Evolutionary conservation across 306 rosid genomes (phyloP).

Genomic region (Trichosanthes cucumerina): DNA sequence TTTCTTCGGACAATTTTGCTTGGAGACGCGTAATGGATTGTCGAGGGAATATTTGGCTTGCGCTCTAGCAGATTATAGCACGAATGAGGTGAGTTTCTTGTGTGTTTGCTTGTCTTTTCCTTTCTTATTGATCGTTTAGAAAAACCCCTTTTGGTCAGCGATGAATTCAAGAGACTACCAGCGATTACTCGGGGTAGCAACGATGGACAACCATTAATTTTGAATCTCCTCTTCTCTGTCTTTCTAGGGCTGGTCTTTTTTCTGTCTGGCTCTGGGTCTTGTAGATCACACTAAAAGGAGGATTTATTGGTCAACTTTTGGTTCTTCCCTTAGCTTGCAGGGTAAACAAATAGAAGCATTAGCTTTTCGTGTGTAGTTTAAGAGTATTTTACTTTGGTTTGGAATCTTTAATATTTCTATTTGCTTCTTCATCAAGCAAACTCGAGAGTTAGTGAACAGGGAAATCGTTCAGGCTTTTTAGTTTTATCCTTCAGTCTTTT

Average conservation of each 20-base stretch:
- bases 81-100: slow-evolving; percentile 63
- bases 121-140: not conserved
- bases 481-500: slow-evolving; percentile 40
- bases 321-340: slow-evolving; percentile 22
- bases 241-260: not conserved
- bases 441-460: slow-evolving; percentile 23
- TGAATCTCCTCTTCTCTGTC: not conserved
- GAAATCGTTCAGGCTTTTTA: slow-evolving; percentile 18
- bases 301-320: slow-evolving; percentile 3
- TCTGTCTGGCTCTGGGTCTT: not conserved
- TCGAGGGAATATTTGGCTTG: slow-evolving; percentile 41
- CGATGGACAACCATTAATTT: not conserved
- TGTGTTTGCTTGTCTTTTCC: slow-evolving; percentile 6
- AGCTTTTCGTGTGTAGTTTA: slow-evolving; percentile 20
- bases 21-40: slow-evolving; percentile 37
- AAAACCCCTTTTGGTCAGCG: slow-evolving; percentile 14
- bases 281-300: slow-evolving; percentile 11
- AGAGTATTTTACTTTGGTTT: slow-evolving; percentile 26
- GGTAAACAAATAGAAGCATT: slow-evolving; percentile 19
- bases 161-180: slow-evolving; percentile 5
- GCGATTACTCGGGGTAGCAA: not conserved
- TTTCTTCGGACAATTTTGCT: slow-evolving; percentile 24
- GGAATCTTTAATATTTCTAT: slow-evolving; percentile 28
- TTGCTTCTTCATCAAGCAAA: slow-evolving; percentile 71
- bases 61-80: slow-evolving; percentile 42